Evolutionary conservation across 495 filamentous ascomycete genomes (phyloP).

Genomic region (Trichoderma parareesei): DNA sequence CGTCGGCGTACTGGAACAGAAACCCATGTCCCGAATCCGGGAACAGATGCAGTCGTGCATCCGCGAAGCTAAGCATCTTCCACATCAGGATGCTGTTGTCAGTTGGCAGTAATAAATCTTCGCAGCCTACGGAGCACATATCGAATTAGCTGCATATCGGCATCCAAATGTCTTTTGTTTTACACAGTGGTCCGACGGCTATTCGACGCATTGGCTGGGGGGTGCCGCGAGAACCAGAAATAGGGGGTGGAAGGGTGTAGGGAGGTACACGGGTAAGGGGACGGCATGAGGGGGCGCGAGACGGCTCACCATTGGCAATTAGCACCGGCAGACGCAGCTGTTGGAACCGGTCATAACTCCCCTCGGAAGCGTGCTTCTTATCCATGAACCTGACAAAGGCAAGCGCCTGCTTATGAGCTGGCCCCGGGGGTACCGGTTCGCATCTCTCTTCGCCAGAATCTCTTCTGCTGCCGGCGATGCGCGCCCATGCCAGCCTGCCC

Average conservation of each 20-base stretch:
- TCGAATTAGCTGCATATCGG: not conserved
- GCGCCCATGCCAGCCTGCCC: slow-evolving; percentile 18
- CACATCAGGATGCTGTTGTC: slow-evolving; percentile 18
- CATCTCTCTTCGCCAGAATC: slow-evolving; percentile 10
- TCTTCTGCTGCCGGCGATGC: slow-evolving; percentile 14
- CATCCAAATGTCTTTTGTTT: not conserved
- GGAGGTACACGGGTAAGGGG: not conserved
- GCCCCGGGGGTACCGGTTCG: slow-evolving; percentile 18
- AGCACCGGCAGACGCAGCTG: slow-evolving; percentile 27
- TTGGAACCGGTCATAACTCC: slow-evolving; percentile 21
- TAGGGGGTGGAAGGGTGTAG: not conserved
- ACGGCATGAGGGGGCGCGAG: not conserved
- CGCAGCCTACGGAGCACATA: slow-evolving; percentile 3
- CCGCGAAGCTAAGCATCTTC: slow-evolving; percentile 12
- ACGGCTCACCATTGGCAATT: slow-evolving; percentile 25
- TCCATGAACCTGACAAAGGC: slow-evolving; percentile 18
- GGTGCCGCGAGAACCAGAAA: not conserved
- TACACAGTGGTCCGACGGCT: not conserved
- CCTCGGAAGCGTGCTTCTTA: slow-evolving; percentile 16
- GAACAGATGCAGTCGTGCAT: slow-evolving; percentile 22
- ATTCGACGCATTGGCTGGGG: not conserved
- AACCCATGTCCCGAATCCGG: slow-evolving; percentile 24
- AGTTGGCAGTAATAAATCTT: slow-evolving; percentile 23
- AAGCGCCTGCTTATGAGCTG: slow-evolving; percentile 18
- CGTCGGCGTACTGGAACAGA: slow-evolving; percentile 20